Percentiles rank a stretch among this genome's conserved stretches.
These are phyloP conservation scores for Lentinula aciculospora DNA, from an alignment of 768 basidiomycete species.

Conservation along the genomic window DNA sequence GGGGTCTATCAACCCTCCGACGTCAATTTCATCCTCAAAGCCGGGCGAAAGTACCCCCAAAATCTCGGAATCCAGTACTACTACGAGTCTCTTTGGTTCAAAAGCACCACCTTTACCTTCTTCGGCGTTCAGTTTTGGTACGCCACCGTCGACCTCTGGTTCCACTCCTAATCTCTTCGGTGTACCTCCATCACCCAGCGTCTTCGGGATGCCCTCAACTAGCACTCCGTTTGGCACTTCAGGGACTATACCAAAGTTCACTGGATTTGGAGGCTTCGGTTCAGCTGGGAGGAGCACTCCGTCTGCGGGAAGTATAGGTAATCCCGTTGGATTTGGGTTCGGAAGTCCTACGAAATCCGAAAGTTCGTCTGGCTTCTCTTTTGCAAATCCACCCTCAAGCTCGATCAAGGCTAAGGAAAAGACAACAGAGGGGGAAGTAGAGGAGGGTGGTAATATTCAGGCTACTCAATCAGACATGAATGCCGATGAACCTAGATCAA, in stretches of 20 bases:
- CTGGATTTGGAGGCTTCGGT: conserved; percentile 20
- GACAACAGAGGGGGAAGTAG: conserved; percentile 11
- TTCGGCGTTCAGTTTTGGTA: conserved; percentile 8
- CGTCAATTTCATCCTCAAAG: background rate
- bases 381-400: background rate
- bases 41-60: background rate
- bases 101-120: conserved; percentile 9
- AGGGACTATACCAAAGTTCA: conserved; percentile 12
- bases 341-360: conserved; percentile 30
- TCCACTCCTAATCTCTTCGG: conserved; percentile 2
- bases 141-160: conserved; percentile 10
- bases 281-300: conserved; percentile 19
- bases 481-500: conserved; percentile 1
- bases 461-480: conserved; percentile 13
- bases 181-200: conserved; percentile 4
- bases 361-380: conserved; percentile 10
- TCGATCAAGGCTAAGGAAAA: background rate
- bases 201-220: conserved; percentile 5
- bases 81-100: conserved; percentile 7
- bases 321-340: conserved; percentile 61
- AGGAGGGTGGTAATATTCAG: conserved; percentile 19
- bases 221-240: conserved; percentile 9
- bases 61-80: background rate
- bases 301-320: conserved; percentile 46
- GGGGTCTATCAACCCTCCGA: conserved; percentile 4